These are phyloP conservation scores for Penicillium turbatum DNA, from an alignment of 495 filamentous ascomycete genomes.

Conservation along the genomic window DNA sequence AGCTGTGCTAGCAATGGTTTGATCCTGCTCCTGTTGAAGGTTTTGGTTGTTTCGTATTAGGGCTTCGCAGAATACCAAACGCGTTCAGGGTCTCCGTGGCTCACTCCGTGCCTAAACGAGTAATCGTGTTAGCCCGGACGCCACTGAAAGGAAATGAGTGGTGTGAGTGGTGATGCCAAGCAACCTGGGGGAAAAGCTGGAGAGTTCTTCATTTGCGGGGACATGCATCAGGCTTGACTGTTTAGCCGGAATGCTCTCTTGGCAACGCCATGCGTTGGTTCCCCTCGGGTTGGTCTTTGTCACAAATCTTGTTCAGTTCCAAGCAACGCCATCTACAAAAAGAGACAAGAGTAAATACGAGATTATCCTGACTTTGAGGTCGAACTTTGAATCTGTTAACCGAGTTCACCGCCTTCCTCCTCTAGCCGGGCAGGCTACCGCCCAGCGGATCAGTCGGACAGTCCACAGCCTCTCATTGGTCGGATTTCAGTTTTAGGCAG, in stretches of 20 bases:
- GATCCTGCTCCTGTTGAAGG: background rate
- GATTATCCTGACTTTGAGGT: background rate
- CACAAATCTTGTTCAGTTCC: background rate
- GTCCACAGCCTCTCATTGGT: background rate
- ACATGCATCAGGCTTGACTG: background rate
- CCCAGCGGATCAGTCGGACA: background rate
- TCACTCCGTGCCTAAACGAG: slow-evolving; percentile 10
- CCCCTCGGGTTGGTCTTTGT: background rate
- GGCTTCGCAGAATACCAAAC: background rate
- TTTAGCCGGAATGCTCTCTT: slow-evolving; percentile 13
- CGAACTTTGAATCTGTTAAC: background rate
- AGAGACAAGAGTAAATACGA: background rate
- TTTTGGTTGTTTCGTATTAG: background rate
- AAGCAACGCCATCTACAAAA: background rate
- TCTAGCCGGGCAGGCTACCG: background rate
- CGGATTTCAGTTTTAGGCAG: background rate
- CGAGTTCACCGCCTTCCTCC: background rate
- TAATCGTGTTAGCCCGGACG: background rate
- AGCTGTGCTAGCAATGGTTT: background rate
- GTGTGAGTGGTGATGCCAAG: slow-evolving; percentile 2
- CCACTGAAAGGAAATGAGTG: background rate
- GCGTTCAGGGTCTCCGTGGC: background rate
- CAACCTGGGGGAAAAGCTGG: background rate
- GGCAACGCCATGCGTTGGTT: slow-evolving; percentile 1
- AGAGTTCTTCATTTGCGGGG: slow-evolving; percentile 8